Percentiles rank a stretch among this genome's conserved stretches.
Evolutionary conservation across 129 eudicot genomes (phyloP).

Genomic region (Erigeron canadensis): DNA sequence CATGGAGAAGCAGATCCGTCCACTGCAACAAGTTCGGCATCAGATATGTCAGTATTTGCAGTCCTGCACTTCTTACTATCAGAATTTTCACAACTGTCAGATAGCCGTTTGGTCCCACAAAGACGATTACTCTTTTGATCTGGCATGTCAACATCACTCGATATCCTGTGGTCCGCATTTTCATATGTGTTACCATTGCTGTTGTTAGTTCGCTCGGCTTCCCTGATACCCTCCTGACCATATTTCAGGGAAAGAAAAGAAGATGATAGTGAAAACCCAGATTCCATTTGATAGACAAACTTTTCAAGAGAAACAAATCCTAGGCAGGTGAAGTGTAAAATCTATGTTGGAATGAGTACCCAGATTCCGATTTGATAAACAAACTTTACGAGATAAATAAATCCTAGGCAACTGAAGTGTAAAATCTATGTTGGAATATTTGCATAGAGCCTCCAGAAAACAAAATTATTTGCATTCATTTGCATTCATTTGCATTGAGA

Average conservation of each 20-base stretch:
- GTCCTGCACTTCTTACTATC: constrained; percentile 41
- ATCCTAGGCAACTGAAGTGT: neutral
- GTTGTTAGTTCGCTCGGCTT: constrained; percentile 36
- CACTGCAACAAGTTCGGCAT: constrained; percentile 37
- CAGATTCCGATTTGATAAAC: neutral
- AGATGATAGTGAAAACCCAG: neutral
- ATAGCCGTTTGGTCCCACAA: constrained; percentile 49
- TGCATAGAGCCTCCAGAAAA: neutral
- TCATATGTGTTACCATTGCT: constrained; percentile 25
- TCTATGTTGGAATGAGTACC: no score
- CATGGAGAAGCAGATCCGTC: constrained; percentile 26
- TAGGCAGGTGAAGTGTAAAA: neutral
- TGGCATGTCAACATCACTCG: constrained; percentile 34
- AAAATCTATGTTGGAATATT: no score
- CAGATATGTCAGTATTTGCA: constrained; percentile 44
- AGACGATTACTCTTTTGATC: constrained; percentile 28
- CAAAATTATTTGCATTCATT: neutral
- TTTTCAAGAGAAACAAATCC: neutral
- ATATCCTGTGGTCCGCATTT: constrained; percentile 24
- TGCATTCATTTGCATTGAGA: neutral
- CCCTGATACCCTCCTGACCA: constrained; percentile 47
- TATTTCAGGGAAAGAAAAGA: constrained; percentile 10
- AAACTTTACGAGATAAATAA: no score
- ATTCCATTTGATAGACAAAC: neutral
- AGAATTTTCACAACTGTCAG: constrained; percentile 40